A percentile compares a stretch with the other conserved stretches of the same genome.
Evolutionary conservation across 768 basidiomycete species (phyloP).

Genomic region (Termitomyces sp.): DNA sequence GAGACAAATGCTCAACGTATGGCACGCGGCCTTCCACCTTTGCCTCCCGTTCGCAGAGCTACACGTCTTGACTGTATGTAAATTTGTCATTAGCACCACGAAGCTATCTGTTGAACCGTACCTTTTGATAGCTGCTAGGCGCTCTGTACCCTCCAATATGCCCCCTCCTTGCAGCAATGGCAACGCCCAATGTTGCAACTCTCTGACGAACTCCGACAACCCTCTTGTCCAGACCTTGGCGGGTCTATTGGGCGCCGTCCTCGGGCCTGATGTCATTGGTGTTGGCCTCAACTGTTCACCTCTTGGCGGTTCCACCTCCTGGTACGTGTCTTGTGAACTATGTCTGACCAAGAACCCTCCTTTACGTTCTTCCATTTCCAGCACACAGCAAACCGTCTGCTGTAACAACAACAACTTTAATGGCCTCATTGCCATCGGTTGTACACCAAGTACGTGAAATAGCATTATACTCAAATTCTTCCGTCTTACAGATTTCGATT

Average conservation of each 20-base stretch:
- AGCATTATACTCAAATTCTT: not conserved
- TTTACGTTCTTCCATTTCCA: constrained; percentile 10
- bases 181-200: constrained; percentile 39
- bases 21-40: constrained; percentile 45
- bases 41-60: constrained; percentile 36
- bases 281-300: constrained; percentile 35
- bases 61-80: constrained; percentile 29
- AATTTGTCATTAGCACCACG: no score
- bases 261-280: constrained; percentile 12
- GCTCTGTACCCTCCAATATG: constrained; percentile 28
- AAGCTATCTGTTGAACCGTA: not conserved
- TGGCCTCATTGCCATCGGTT: constrained; percentile 38
- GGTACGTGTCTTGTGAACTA: constrained; percentile 19
- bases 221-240: constrained; percentile 15
- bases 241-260: constrained; percentile 27
- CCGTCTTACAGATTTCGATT: not conserved
- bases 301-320: constrained; percentile 22
- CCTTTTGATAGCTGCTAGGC: constrained; percentile 29
- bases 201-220: constrained; percentile 15
- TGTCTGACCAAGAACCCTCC: not conserved
- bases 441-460: constrained; percentile 34
- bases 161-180: constrained; percentile 37
- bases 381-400: constrained; percentile 38
- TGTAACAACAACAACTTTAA: constrained; percentile 40
- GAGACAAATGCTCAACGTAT: constrained; percentile 51